Evolutionary conservation across 257 asterid genomes (phyloP), one percentile per base, ranked within the genome.

Genomic region (Solanum tacnaense): DNA sequence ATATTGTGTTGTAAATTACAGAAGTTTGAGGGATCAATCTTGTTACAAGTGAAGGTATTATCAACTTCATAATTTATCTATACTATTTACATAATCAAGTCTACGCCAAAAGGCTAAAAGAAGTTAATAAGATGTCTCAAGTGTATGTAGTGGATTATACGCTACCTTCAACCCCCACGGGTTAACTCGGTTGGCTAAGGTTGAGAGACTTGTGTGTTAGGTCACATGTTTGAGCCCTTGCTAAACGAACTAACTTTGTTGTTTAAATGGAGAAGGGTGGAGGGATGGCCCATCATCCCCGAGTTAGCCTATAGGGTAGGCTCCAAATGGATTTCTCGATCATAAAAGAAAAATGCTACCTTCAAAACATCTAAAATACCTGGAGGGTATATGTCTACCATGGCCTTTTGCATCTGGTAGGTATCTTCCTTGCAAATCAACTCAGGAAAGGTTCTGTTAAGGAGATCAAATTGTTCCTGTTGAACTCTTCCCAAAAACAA

Each of bases 401-500:
- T 34, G 7, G 82, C 29, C 8, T 73, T 73, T 20, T 73, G 9
- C 29, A 73, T 9, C 82, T 73, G 29, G 25, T 20, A 9, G 46
- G 49, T 32, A 11, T 35, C 46, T 18, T 34, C 29, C 82, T 73
- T 20, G 46, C 18, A 73, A 35, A 73, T 1, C 15, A 20, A 35
- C 49, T 73, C 49, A 73, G 49, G 9, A 34, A 73, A 20, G 82
- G 49, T 73, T 73, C 49, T 73, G 82, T 73, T 32, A 73, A 20
- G n/a, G 88, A 92, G 88, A 85, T 93, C 92, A 83, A 91, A 89
- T 65, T 70, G 60, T 62, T 89, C 88, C 88, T 89, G 92, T 23
- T 85, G 83, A 74, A 35, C 89, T 65, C 86, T 88, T 68, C 91
- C 92, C 85, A 18, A 68, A 87, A 87, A 87, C 84, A 87, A 84